Evolutionary conservation across 768 basidiomycete genomes (phyloP).

Genomic region (Suillus subaureus): DNA sequence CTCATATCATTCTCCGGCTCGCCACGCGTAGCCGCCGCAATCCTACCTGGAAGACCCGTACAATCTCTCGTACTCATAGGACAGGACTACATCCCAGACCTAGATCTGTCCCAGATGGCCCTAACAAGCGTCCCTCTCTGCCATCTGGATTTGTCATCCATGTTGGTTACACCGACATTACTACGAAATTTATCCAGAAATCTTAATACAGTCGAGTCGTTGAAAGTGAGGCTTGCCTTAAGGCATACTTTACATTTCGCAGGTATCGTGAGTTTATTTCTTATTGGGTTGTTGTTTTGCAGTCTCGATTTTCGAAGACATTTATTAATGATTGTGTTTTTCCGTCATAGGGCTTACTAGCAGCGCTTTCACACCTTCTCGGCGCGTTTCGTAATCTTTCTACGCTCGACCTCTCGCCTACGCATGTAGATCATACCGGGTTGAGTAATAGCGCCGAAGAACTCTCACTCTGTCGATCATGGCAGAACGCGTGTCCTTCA

Average conservation of each 20-base stretch:
- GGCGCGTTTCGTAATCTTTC: conserved; percentile 49
- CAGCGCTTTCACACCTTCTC: conserved; percentile 61
- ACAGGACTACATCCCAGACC: conserved; percentile 55
- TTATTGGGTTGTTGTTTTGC: conserved; percentile 14
- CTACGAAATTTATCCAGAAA: conserved; percentile 57
- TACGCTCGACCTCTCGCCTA: conserved; percentile 63
- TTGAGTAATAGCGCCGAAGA: conserved; percentile 46
- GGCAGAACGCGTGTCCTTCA: conserved; percentile 55
- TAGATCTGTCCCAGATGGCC: conserved; percentile 54
- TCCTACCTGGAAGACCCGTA: conserved; percentile 66
- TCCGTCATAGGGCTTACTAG: conserved; percentile 51
- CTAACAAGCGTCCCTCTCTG: conserved; percentile 49
- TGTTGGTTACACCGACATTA: conserved; percentile 58
- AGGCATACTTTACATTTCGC: conserved; percentile 68
- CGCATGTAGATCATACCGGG: conserved; percentile 49
- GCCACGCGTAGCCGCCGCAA: conserved; percentile 55
- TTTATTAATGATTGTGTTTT: background rate
- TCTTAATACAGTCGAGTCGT: conserved; percentile 49
- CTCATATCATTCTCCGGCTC: conserved; percentile 62
- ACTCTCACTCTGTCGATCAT: conserved; percentile 51
- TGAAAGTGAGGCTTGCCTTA: conserved; percentile 60
- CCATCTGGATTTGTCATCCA: conserved; percentile 59
- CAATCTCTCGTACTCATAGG: conserved; percentile 57
- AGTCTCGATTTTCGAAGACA: background rate
- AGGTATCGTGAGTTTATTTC: conserved; percentile 57